phyloP scores from a whole-genome alignment of 2,329 filamentous ascomycete species.

The Venturia effusa region DNA sequence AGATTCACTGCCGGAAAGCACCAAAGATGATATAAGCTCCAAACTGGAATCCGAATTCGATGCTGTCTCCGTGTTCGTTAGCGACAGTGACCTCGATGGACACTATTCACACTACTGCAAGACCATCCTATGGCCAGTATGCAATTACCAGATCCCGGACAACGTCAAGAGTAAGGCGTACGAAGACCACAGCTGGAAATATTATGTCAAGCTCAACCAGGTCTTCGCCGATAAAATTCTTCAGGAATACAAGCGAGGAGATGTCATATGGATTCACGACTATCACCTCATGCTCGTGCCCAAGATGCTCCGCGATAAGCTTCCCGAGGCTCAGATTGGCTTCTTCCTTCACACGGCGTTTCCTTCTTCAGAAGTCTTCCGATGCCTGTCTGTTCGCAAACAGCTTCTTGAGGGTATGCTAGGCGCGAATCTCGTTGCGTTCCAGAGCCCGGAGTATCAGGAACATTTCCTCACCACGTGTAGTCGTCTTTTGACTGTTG shows the following conservation, averaged over 20 bases:
- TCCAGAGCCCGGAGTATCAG: slow-evolving; percentile 88
- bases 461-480: slow-evolving; percentile 94
- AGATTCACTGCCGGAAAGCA: slow-evolving; percentile 65
- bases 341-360: slow-evolving; percentile 95
- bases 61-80: slow-evolving; percentile 73
- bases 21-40: slow-evolving; percentile 76
- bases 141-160: slow-evolving; percentile 96
- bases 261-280: slow-evolving; percentile 91
- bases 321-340: slow-evolving; percentile 88
- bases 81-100: slow-evolving; percentile 85
- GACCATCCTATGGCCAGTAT: slow-evolving; percentile 93
- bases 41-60: slow-evolving; percentile 70
- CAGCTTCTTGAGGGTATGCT: slow-evolving; percentile 86
- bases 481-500: slow-evolving; percentile 79
- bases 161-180: slow-evolving; percentile 98
- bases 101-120: slow-evolving; percentile 97
- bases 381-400: slow-evolving; percentile 77
- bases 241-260: slow-evolving; percentile 85
- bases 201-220: slow-evolving; percentile 86
- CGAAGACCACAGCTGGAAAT: slow-evolving; percentile 92
- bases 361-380: slow-evolving; percentile 90
- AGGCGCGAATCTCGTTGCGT: slow-evolving; percentile 83
- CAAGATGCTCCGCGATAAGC: slow-evolving; percentile 76
- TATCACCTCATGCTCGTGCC: slow-evolving; percentile 89
- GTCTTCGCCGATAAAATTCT: slow-evolving; percentile 86